Evolutionary conservation across 768 basidiomycete species (phyloP).

Genomic region (Naganishia vaughanmartiniae): DNA sequence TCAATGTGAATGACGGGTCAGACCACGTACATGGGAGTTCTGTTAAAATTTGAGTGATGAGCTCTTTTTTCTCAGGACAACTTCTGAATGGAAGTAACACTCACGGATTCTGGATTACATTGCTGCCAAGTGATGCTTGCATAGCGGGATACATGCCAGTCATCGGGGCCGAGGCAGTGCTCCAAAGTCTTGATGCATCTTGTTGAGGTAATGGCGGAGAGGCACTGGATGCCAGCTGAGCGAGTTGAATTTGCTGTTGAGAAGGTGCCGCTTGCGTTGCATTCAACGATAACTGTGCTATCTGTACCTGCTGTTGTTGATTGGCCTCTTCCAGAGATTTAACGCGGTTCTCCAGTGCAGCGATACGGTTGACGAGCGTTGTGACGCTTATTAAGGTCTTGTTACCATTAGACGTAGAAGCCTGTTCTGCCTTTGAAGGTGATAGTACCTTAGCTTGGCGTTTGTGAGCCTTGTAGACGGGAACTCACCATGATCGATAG

Average conservation of each 20-base stretch:
- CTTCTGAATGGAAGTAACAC: too few relatives aligned
- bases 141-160: neutral
- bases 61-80: too few relatives aligned
- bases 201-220: neutral
- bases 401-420: neutral
- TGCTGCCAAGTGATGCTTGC: too few relatives aligned
- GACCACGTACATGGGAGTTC: too few relatives aligned
- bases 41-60: too few relatives aligned
- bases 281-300: neutral
- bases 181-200: neutral
- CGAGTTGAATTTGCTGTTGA: neutral
- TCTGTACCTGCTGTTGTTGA: neutral
- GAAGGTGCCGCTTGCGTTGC: neutral
- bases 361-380: neutral
- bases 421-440: neutral
- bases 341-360: conserved; percentile 1
- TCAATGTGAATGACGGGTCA: neutral
- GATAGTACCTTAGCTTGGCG: neutral
- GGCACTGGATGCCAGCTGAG: neutral
- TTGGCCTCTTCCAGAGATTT: neutral
- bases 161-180: neutral
- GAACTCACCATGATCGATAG: too few relatives aligned
- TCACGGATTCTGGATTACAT: too few relatives aligned
- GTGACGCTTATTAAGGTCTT: conserved; percentile 11
- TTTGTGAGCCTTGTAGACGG: too few relatives aligned